These are phyloP conservation scores for Cryptococcus depauperatus DNA, from an alignment of 1,284 basidiomycete genomes.

Conservation along the genomic window DNA sequence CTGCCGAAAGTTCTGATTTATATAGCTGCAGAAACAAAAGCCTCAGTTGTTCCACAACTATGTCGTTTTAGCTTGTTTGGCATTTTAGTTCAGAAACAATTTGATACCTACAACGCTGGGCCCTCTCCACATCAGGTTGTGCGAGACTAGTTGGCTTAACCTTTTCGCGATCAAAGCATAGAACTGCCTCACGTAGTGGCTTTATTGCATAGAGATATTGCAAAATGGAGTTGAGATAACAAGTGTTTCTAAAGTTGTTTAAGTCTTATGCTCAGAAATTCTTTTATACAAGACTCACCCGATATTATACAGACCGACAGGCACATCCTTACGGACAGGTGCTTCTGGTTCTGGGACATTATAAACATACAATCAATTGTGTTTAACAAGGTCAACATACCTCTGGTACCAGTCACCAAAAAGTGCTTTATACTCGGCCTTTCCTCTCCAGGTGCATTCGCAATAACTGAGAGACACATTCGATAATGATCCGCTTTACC, in stretches of 20 bases:
- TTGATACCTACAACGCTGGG: constrained; percentile 38
- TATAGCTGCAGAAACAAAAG: constrained; percentile 38
- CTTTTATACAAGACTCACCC: constrained; percentile 26
- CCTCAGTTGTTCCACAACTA: constrained; percentile 36
- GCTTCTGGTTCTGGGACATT: constrained; percentile 18
- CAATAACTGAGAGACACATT: constrained; percentile 32
- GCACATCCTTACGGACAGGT: constrained; percentile 33
- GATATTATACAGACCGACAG: constrained; percentile 43
- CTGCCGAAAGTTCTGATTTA: constrained; percentile 30
- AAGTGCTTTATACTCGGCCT: constrained; percentile 30
- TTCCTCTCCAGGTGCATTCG: constrained; percentile 33
- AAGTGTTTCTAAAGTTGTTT: constrained; percentile 33
- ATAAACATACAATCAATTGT: not conserved
- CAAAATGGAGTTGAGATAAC: constrained; percentile 43
- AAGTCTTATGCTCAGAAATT: not conserved
- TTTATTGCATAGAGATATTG: constrained; percentile 43
- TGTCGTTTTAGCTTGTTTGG: too few relatives aligned
- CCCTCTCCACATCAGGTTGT: constrained; percentile 32
- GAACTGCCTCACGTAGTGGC: constrained; percentile 38
- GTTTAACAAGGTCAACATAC: constrained; percentile 5
- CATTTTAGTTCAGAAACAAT: too few relatives aligned
- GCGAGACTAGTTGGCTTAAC: not conserved
- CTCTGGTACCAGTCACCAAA: constrained; percentile 24
- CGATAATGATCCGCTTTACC: constrained; percentile 38
- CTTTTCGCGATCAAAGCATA: constrained; percentile 26